Percentiles rank a stretch among this genome's conserved stretches.
Evolutionary conservation across 1,284 basidiomycete genomes (phyloP).

Genomic region (Phellopilus nigrolimitatus): DNA sequence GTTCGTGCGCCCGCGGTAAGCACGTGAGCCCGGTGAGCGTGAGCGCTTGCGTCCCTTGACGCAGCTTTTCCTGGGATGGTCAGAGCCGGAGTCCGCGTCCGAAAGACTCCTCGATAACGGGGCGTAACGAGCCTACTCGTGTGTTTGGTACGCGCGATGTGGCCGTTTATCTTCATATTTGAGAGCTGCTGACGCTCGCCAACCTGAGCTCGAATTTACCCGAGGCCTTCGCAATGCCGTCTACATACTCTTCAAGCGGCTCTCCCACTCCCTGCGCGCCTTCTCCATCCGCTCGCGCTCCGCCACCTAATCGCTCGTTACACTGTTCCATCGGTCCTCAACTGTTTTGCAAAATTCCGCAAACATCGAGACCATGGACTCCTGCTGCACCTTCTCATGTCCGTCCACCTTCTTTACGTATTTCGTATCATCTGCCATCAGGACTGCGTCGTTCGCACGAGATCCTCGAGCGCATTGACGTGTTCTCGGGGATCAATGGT

Average conservation of each 20-base stretch:
- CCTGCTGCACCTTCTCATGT: conserved; percentile 37
- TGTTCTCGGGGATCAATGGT: conserved; percentile 76
- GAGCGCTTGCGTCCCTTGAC: conserved; percentile 11
- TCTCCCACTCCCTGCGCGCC: conserved; percentile 84
- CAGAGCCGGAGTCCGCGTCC: conserved; percentile 55
- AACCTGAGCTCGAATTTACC: conserved; percentile 45
- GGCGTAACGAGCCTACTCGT: conserved; percentile 58
- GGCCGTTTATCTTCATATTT: conserved; percentile 36
- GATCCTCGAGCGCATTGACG: conserved; percentile 52
- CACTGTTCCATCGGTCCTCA: conserved; percentile 73
- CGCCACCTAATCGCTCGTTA: conserved; percentile 77
- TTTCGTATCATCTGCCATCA: conserved; percentile 38
- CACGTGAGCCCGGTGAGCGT: conserved; percentile 1
- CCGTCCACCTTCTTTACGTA: conserved; percentile 39
- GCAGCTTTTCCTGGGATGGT: background rate
- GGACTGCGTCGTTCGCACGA: conserved; percentile 45
- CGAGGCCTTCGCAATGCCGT: conserved; percentile 34
- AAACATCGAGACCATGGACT: conserved; percentile 46
- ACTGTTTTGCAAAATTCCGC: conserved; percentile 65
- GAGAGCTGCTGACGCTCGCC: conserved; percentile 30
- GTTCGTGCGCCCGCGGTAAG: conserved; percentile 12
- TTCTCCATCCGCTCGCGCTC: conserved; percentile 75
- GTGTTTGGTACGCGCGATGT: conserved; percentile 18
- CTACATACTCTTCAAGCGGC: conserved; percentile 37
- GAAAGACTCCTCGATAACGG: conserved; percentile 64